phyloP scores from a whole-genome alignment of 768 basidiomycete species.

The Kwoniella botswanensis region DNA sequence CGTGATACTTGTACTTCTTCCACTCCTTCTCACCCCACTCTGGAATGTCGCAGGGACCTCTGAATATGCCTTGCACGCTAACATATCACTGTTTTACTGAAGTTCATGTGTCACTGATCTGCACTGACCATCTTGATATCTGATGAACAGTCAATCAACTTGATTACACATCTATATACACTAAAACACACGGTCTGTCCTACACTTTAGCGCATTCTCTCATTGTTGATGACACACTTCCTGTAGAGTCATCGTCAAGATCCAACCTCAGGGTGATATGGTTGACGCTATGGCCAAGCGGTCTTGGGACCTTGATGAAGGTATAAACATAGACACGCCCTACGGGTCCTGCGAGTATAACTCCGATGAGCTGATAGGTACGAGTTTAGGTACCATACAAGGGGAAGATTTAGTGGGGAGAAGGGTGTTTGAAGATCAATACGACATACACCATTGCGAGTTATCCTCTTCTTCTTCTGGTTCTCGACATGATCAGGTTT shows the following conservation, averaged over 20 bases:
- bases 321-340: background rate
- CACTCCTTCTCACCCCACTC: background rate
- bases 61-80: background rate
- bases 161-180: background rate
- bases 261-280: too few relatives aligned
- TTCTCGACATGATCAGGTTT: too few relatives aligned
- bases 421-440: conserved; percentile 20
- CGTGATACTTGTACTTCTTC: conserved; percentile 3
- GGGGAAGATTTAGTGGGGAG: background rate
- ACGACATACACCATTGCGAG: background rate
- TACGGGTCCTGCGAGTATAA: background rate
- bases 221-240: background rate
- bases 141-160: background rate
- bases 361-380: background rate
- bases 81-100: background rate
- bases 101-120: background rate
- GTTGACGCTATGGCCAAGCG: background rate
- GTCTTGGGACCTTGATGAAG: background rate
- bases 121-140: background rate
- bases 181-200: background rate
- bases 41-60: background rate
- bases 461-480: background rate
- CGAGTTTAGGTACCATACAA: background rate
- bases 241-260: background rate
- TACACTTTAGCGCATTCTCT: background rate